Conservation (phyloP, 2,329 filamentous ascomycete species). For the Aureobasidium subglaciale region DNA sequence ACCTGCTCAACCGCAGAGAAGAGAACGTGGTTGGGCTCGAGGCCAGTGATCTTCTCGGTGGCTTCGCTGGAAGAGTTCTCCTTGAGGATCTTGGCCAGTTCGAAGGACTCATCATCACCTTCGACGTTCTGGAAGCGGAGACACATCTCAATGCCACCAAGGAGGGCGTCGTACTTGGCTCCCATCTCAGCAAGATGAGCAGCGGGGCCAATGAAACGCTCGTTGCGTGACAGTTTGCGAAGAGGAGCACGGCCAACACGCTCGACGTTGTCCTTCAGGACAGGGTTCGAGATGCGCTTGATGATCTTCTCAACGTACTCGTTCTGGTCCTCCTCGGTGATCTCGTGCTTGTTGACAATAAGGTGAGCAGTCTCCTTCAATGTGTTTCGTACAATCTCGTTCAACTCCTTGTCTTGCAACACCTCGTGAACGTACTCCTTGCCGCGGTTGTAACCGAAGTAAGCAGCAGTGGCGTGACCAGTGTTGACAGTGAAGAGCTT, state of each 20-base stretch:
- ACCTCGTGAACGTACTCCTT: constrained; percentile 88
- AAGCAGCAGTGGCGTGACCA: constrained; percentile 89
- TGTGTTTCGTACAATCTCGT: constrained; percentile 69
- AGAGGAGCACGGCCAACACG: constrained; percentile 92
- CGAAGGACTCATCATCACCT: constrained; percentile 79
- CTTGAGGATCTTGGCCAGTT: constrained; percentile 80
- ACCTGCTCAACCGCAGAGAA: constrained; percentile 68
- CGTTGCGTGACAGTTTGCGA: constrained; percentile 88
- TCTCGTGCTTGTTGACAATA: constrained; percentile 81
- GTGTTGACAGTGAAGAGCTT: constrained; percentile 99
- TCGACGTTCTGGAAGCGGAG: constrained; percentile 94
- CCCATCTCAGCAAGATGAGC: constrained; percentile 79
- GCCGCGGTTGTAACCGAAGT: constrained; percentile 82
- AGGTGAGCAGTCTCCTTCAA: constrained; percentile 80
- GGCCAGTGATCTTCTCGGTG: constrained; percentile 72
- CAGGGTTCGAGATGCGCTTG: constrained; percentile 84
- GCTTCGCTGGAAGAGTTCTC: constrained; percentile 65
- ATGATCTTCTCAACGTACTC: constrained; percentile 91
- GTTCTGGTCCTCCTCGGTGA: constrained; percentile 65
- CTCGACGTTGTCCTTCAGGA: constrained; percentile 86
- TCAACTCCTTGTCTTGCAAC: constrained; percentile 71
- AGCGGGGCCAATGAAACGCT: constrained; percentile 91
- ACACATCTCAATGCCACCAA: constrained; percentile 82
- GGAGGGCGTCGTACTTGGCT: constrained; percentile 63
- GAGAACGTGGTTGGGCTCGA: constrained; percentile 69